Percentiles rank a stretch among this genome's conserved stretches.
phyloP scores from a whole-genome alignment of 1,284 basidiomycete genomes.

The Porodaedalea pini region DNA sequence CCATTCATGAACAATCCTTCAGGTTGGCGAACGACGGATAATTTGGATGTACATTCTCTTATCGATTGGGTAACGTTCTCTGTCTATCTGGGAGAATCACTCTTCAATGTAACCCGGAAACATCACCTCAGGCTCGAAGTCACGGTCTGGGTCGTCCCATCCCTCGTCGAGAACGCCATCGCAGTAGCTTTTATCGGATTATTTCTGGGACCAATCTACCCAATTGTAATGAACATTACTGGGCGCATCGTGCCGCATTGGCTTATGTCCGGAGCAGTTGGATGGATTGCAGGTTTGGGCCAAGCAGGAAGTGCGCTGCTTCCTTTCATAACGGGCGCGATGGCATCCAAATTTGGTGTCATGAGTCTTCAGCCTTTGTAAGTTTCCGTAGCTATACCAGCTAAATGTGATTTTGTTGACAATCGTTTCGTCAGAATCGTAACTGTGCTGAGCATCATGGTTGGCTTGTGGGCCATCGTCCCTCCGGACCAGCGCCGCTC shows the following conservation, averaged over 20 bases:
- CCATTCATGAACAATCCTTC: background rate
- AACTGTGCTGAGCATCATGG: constrained; percentile 10
- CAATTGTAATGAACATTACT: constrained; percentile 29
- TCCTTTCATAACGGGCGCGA: constrained; percentile 27
- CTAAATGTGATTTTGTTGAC: background rate
- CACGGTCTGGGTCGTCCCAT: constrained; percentile 61
- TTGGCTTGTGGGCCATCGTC: constrained; percentile 13
- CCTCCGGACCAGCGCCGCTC: constrained; percentile 11
- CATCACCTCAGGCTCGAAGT: constrained; percentile 62
- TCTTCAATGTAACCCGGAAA: too few species aligned
- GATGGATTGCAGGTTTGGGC: constrained; percentile 32
- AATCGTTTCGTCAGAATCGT: constrained; percentile 2
- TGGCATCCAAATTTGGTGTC: constrained; percentile 21
- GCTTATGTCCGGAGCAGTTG: constrained; percentile 28
- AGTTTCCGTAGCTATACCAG: background rate
- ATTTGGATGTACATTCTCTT: constrained; percentile 11
- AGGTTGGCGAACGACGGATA: constrained; percentile 54
- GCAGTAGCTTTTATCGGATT: constrained; percentile 56
- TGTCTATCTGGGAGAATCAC: too few species aligned
- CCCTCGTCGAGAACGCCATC: constrained; percentile 55
- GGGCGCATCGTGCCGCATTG: constrained; percentile 26
- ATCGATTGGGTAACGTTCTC: constrained; percentile 8
- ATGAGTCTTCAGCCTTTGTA: constrained; percentile 20
- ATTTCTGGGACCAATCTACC: constrained; percentile 31
- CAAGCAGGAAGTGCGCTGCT: constrained; percentile 27